Percentiles rank a stretch among this genome's conserved stretches.
Conservation (phyloP, 345 rosid species). For the Sapria himalayana region DNA sequence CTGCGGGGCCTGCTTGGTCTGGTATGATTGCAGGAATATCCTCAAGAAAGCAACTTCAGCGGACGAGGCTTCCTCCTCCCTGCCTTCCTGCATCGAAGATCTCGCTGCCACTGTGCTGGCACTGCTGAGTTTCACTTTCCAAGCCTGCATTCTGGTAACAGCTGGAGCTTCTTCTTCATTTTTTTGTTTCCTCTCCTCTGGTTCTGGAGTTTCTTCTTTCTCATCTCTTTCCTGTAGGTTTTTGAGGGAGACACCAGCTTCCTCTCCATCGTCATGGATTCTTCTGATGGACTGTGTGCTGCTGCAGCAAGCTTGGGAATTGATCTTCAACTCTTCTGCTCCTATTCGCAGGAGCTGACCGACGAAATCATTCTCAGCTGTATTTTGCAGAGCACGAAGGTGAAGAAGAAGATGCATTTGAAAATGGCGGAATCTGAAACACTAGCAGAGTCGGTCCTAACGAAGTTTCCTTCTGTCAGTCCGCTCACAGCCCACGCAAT, state of each 20-base stretch:
- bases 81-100: constrained; percentile 47
- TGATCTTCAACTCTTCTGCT: constrained; percentile 63
- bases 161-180: not conserved
- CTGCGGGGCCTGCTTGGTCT: constrained; percentile 49
- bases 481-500: constrained; percentile 74
- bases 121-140: constrained; percentile 57
- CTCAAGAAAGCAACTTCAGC: constrained; percentile 29
- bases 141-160: constrained; percentile 69
- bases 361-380: constrained; percentile 55
- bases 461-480: constrained; percentile 77
- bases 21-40: constrained; percentile 53
- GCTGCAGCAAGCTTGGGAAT: constrained; percentile 88
- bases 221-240: constrained; percentile 16
- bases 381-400: constrained; percentile 27
- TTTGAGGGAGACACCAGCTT: constrained; percentile 46
- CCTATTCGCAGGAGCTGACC: constrained; percentile 47
- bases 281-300: constrained; percentile 69
- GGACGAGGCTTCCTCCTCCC: constrained; percentile 39
- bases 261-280: constrained; percentile 40
- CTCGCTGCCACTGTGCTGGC: constrained; percentile 64
- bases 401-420: constrained; percentile 22
- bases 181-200: constrained; percentile 3
- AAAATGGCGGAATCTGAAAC: constrained; percentile 77
- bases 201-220: not conserved
- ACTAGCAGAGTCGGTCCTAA: constrained; percentile 72